Evolutionary conservation across 164 flowering plant species (phyloP).

Genomic region (Hamamelis virginiana): DNA sequence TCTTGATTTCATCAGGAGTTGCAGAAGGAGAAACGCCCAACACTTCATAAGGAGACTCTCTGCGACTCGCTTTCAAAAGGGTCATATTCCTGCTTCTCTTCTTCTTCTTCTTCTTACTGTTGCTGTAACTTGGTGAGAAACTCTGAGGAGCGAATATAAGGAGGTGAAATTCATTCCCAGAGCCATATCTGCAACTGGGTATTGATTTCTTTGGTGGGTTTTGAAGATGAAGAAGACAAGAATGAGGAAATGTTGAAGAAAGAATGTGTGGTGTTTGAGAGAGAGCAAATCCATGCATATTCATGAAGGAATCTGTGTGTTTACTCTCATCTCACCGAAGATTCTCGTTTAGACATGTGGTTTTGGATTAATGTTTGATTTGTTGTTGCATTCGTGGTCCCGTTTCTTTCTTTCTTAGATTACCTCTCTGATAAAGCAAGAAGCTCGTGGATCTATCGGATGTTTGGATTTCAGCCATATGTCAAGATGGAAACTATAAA

Average conservation of each 20-base stretch:
- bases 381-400: not conserved
- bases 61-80: conserved; percentile 45
- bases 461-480: no score
- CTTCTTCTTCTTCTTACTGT: conserved; percentile 21
- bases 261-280: conserved; percentile 17
- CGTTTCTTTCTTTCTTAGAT: no score
- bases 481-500: no score
- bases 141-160: conserved; percentile 1
- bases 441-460: no score
- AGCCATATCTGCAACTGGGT: conserved; percentile 34
- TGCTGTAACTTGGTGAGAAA: not conserved
- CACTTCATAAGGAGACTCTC: conserved; percentile 84
- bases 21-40: conserved; percentile 85
- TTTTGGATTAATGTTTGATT: not conserved
- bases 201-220: conserved; percentile 12
- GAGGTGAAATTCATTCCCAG: conserved; percentile 15
- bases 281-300: conserved; percentile 35
- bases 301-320: conserved; percentile 3
- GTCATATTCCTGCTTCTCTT: not conserved
- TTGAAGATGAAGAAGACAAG: conserved; percentile 13
- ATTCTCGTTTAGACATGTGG: conserved; percentile 1
- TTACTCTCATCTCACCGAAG: not conserved
- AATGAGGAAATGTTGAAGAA: conserved; percentile 8
- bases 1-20: conserved; percentile 65
- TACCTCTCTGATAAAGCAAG: no score